phyloP scores from a whole-genome alignment of 768 basidiomycete species.

The Boletus bicolor region DNA sequence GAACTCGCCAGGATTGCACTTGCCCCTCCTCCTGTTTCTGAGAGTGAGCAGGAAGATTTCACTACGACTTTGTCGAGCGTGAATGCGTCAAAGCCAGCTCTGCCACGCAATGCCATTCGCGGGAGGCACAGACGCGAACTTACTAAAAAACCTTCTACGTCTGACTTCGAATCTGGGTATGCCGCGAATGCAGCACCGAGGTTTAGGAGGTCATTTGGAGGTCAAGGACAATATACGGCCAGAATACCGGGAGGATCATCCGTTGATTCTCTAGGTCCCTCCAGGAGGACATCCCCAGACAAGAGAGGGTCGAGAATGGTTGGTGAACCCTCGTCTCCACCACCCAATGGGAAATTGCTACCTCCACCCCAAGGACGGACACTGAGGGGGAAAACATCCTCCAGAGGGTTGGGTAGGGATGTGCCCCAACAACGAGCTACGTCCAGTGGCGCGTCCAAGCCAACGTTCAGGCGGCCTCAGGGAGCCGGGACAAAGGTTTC shows the following conservation, averaged over 20 bases:
- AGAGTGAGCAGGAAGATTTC: conserved; percentile 73
- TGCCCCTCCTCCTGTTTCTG: conserved; percentile 60
- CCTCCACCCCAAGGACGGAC: conserved; percentile 34
- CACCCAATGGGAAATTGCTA: conserved; percentile 20
- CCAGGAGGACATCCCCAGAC: conserved; percentile 71
- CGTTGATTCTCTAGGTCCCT: conserved; percentile 57
- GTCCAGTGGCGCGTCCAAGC: conserved; percentile 38
- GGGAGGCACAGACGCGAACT: conserved; percentile 47
- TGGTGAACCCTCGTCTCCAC: conserved; percentile 37
- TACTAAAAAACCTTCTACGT: conserved; percentile 57
- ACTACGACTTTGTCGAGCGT: conserved; percentile 24
- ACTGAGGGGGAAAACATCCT: conserved; percentile 35
- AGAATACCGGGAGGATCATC: conserved; percentile 44
- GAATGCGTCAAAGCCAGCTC: conserved; percentile 23
- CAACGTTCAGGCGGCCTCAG: conserved; percentile 52
- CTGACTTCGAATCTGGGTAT: conserved; percentile 90
- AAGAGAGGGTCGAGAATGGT: conserved; percentile 45
- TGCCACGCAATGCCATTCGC: conserved; percentile 38
- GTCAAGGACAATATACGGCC: conserved; percentile 42
- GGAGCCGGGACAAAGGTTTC: conserved; percentile 70
- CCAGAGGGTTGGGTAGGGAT: conserved; percentile 37
- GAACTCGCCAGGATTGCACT: conserved; percentile 71
- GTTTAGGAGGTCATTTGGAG: conserved; percentile 50
- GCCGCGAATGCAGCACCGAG: conserved; percentile 88
- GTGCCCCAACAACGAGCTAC: conserved; percentile 41